Percentiles rank a stretch among this genome's conserved stretches.
Conservation (phyloP, 2,329 filamentous ascomycete genomes). For the Ustilaginoidea virens region DNA sequence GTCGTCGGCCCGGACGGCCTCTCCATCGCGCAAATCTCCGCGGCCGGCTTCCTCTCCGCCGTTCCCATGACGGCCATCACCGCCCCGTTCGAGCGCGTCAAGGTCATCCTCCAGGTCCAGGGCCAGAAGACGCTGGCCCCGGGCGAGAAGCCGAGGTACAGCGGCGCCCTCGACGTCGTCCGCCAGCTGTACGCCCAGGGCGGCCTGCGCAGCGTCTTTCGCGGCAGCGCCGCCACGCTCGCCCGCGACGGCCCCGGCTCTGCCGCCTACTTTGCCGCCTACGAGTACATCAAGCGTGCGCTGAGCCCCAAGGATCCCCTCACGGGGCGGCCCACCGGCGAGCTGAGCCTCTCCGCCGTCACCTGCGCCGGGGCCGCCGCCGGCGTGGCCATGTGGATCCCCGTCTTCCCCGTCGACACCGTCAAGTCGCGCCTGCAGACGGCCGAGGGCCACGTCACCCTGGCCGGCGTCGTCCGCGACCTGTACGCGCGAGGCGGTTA, state of each 20-base stretch:
- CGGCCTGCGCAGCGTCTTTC: conserved; percentile 81
- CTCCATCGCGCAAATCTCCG: conserved; percentile 73
- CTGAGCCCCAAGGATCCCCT: conserved; percentile 70
- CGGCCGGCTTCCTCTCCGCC: conserved; percentile 93
- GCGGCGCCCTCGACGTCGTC: conserved; percentile 76
- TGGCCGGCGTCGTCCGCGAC: conserved; percentile 63
- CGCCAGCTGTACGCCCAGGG: conserved; percentile 85
- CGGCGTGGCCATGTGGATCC: conserved; percentile 97
- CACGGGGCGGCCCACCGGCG: conserved; percentile 55
- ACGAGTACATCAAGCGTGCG: conserved; percentile 83
- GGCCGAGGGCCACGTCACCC: conserved; percentile 67
- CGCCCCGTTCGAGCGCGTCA: conserved; percentile 97
- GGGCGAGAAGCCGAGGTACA: conserved; percentile 86
- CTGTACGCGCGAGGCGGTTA: conserved; percentile 73
- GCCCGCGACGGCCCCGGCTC: conserved; percentile 86
- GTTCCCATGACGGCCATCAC: conserved; percentile 97
- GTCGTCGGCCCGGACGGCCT: conserved; percentile 55
- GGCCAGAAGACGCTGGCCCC: conserved; percentile 78
- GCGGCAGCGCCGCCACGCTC: conserved; percentile 77
- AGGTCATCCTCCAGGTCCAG: conserved; percentile 95
- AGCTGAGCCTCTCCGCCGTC: conserved; percentile 69
- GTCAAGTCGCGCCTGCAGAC: conserved; percentile 92
- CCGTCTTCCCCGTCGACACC: conserved; percentile 94
- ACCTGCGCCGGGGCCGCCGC: conserved; percentile 79
- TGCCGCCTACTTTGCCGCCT: conserved; percentile 92